Conservation (phyloP, 108 stramenopile genomes). For the Nitzschia sp. region DNA sequence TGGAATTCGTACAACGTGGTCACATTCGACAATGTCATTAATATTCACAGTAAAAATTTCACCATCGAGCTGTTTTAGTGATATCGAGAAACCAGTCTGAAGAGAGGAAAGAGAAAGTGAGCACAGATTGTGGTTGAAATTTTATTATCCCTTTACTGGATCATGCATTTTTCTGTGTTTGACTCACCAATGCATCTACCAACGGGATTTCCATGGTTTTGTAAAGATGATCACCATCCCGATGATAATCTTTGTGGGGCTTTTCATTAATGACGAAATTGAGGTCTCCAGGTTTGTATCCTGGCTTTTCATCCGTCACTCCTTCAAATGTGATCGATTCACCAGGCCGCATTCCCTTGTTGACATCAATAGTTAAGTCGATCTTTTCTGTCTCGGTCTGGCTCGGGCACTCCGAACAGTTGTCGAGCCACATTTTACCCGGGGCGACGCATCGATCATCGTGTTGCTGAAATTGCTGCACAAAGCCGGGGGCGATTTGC, state of each 20-base stretch:
- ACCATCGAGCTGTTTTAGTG: conserved; percentile 81
- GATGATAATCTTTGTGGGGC: conserved; percentile 54
- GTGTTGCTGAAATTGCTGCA: conserved; percentile 92
- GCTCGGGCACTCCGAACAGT: conserved; percentile 88
- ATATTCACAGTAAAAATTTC: conserved; percentile 66
- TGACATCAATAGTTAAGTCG: conserved; percentile 88
- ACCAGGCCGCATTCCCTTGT: conserved; percentile 79
- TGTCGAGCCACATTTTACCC: conserved; percentile 90
- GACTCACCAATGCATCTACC: conserved; percentile 87
- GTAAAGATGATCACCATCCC: conserved; percentile 87
- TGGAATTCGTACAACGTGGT: conserved; percentile 76
- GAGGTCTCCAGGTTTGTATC: conserved; percentile 82
- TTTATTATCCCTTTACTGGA: too few species aligned
- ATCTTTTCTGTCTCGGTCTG: conserved; percentile 93
- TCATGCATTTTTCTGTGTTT: not conserved
- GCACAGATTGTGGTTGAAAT: not conserved
- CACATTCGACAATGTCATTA: conserved; percentile 80
- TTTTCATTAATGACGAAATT: conserved; percentile 70
- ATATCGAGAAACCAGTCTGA: conserved; percentile 80
- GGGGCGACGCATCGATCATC: conserved; percentile 93
- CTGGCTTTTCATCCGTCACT: conserved; percentile 89
- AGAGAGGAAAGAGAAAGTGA: conserved; percentile 2
- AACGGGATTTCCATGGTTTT: conserved; percentile 85
- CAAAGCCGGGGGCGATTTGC: conserved; percentile 98
- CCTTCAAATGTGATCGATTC: conserved; percentile 89